Evolutionary conservation across 192 early-diverging fungal species (phyloP).

Genomic region (Helicostylum pulchrum): DNA sequence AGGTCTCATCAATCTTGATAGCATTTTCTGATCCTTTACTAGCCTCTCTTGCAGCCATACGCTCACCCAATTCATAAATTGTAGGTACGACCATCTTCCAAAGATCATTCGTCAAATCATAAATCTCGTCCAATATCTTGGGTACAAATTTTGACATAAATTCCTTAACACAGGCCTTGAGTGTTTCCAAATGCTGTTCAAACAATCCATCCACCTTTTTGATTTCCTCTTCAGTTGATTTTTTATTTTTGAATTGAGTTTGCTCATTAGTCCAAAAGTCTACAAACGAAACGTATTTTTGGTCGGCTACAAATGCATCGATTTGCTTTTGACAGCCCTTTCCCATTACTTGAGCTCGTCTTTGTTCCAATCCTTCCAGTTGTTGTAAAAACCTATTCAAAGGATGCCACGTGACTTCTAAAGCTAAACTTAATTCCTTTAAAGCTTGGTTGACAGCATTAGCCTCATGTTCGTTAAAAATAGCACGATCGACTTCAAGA

Average conservation of each 20-base stretch:
- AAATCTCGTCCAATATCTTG: background rate
- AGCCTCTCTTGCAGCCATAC: background rate
- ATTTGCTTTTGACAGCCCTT: constrained; percentile 18
- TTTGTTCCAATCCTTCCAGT: constrained; percentile 17
- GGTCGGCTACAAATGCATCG: constrained; percentile 22
- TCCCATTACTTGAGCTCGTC: constrained; percentile 26
- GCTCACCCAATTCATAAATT: constrained; percentile 2
- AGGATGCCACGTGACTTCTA: constrained; percentile 65
- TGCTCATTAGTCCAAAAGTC: constrained; percentile 45
- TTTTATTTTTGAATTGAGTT: constrained; percentile 7
- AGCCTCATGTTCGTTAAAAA: constrained; percentile 64
- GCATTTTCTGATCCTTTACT: background rate
- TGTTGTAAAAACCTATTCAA: constrained; percentile 35
- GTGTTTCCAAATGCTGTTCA: background rate
- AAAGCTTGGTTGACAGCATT: constrained; percentile 52
- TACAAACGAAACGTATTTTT: constrained; percentile 38
- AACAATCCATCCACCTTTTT: background rate
- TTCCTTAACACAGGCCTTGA: background rate
- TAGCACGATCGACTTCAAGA: constrained; percentile 63
- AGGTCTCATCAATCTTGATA: too few relatives aligned
- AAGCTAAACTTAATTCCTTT: constrained; percentile 54
- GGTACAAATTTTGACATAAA: background rate
- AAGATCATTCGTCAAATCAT: background rate
- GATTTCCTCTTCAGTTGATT: background rate
- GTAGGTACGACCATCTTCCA: background rate